Percentiles rank a stretch among this genome's conserved stretches.
Conservation (phyloP, 148 eudicot species). For the Rhododendron griersonianum region DNA sequence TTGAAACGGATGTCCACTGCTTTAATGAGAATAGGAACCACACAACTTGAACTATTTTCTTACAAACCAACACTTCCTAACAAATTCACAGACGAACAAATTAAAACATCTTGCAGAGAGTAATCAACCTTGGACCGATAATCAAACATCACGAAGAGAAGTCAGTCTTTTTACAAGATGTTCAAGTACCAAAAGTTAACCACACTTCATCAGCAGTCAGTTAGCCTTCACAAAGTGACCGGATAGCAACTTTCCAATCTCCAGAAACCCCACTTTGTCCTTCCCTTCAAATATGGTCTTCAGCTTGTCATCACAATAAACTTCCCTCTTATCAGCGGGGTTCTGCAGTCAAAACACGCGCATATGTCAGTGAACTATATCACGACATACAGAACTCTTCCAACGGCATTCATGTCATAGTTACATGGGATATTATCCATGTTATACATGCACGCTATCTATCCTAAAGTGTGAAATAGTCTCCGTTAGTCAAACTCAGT, state of each 20-base stretch:
- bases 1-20: background rate
- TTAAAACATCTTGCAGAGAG: constrained; percentile 2
- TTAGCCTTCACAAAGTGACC: constrained; percentile 18
- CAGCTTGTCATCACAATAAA: constrained; percentile 23
- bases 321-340: constrained; percentile 20
- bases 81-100: background rate
- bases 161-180: background rate
- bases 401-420: background rate
- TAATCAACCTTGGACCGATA: background rate
- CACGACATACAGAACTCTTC: background rate
- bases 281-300: constrained; percentile 26
- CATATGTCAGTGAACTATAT: background rate
- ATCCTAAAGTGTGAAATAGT: background rate
- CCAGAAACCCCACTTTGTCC: constrained; percentile 20
- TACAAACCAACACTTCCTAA: background rate
- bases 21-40: background rate
- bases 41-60: background rate
- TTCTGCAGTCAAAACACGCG: constrained; percentile 1
- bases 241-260: constrained; percentile 21
- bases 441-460: background rate
- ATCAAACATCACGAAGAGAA: background rate
- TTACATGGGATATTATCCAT: background rate
- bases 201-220: background rate
- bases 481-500: background rate
- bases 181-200: background rate